Conservation (phyloP, 352 stramenopile species). For the Aphanomyces cochlioides region DNA sequence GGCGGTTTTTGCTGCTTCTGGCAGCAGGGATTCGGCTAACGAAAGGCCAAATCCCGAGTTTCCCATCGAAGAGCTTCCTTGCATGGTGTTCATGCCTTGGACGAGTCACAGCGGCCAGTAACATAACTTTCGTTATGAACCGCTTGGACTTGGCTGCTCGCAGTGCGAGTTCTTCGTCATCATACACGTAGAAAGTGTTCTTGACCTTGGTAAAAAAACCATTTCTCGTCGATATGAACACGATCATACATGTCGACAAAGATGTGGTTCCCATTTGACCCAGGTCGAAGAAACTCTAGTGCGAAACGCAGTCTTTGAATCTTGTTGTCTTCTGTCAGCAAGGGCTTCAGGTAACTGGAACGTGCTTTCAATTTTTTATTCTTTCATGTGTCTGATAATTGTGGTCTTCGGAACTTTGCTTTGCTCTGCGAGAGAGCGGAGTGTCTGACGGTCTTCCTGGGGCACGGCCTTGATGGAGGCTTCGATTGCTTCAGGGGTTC, state of each 20-base stretch:
- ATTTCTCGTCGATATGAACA: slow-evolving; percentile 6
- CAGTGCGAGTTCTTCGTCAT: background rate
- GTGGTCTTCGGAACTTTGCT: background rate
- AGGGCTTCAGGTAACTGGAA: background rate
- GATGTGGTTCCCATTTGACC: background rate
- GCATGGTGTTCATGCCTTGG: background rate
- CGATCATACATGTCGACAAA: background rate
- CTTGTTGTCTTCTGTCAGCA: background rate
- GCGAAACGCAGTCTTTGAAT: background rate
- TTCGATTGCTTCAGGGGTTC: background rate
- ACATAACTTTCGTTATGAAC: slow-evolving; percentile 3
- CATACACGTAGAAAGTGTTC: background rate
- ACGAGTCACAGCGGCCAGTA: background rate
- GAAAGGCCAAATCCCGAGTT: slow-evolving; percentile 26
- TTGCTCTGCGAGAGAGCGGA: background rate
- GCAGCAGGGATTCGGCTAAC: slow-evolving; percentile 27
- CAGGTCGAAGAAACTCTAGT: background rate
- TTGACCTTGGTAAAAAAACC: background rate
- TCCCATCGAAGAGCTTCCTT: background rate
- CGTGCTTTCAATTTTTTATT: background rate
- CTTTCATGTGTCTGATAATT: background rate
- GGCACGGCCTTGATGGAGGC: background rate
- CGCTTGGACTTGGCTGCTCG: background rate
- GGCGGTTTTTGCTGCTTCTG: slow-evolving; percentile 29
- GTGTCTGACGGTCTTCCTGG: background rate